Conservation (phyloP, 495 filamentous ascomycete genomes). For the Echria macrotheca region DNA sequence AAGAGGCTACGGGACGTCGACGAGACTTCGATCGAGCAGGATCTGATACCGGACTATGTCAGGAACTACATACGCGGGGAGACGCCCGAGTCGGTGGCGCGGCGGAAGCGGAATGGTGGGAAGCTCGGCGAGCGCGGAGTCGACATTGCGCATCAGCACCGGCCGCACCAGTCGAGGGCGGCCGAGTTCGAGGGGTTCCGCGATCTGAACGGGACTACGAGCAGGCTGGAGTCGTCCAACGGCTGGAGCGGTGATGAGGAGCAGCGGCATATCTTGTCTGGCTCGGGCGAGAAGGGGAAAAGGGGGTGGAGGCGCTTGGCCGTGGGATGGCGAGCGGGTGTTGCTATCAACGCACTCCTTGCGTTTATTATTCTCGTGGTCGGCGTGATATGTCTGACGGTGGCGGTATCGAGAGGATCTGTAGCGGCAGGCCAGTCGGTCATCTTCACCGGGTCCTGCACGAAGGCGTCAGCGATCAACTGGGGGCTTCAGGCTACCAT, state of each 20-base stretch:
- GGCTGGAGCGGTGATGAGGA: slow-evolving; percentile 5
- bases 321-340: slow-evolving; percentile 36
- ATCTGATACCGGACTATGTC: slow-evolving; percentile 42
- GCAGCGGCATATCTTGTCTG: slow-evolving; percentile 7
- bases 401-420: slow-evolving; percentile 29
- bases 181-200: slow-evolving; percentile 30
- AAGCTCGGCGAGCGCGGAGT: slow-evolving; percentile 29
- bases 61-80: slow-evolving; percentile 41
- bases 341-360: slow-evolving; percentile 33
- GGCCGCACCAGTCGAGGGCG: slow-evolving; percentile 26
- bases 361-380: slow-evolving; percentile 33
- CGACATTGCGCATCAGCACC: slow-evolving; percentile 22
- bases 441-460: slow-evolving; percentile 32
- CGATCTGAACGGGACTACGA: slow-evolving; percentile 4
- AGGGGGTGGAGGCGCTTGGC: slow-evolving; percentile 17
- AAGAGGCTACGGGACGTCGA: slow-evolving; percentile 3
- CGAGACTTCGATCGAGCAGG: slow-evolving; percentile 26
- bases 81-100: slow-evolving; percentile 38
- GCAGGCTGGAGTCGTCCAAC: background rate
- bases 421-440: slow-evolving; percentile 26
- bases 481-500: slow-evolving; percentile 34
- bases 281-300: background rate
- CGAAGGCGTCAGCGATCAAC: slow-evolving; percentile 25
- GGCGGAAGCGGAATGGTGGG: slow-evolving; percentile 32
- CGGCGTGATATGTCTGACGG: slow-evolving; percentile 35